These are phyloP conservation scores for Clarireedia monteithiana DNA, from an alignment of 2,329 filamentous ascomycete species.

Conservation along the genomic window DNA sequence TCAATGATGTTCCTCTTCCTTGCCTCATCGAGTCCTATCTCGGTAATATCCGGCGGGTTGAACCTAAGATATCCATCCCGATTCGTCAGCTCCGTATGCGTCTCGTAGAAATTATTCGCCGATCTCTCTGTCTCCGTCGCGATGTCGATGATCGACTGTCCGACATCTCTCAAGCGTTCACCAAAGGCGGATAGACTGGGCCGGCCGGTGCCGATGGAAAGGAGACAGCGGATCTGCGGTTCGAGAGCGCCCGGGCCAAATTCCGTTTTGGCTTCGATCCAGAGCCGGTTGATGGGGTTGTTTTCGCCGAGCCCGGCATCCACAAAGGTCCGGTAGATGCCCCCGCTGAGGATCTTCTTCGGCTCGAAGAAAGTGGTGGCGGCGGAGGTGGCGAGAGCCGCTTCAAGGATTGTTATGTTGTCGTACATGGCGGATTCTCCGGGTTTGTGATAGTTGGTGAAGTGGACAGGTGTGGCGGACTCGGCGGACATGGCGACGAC, in stretches of 20 bases:
- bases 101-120: neutral
- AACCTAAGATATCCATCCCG: neutral
- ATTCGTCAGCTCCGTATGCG: neutral
- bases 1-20: conserved; percentile 27
- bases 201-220: conserved; percentile 35
- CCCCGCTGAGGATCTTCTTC: neutral
- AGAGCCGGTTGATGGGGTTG: neutral
- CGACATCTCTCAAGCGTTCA: conserved; percentile 25
- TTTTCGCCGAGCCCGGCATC: neutral
- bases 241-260: conserved; percentile 28
- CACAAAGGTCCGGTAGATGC: neutral
- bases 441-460: neutral
- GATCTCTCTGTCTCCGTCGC: neutral
- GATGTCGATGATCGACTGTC: conserved; percentile 14
- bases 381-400: neutral
- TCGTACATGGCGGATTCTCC: neutral
- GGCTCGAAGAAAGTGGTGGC: neutral
- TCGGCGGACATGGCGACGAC: neutral
- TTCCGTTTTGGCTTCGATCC: conserved; percentile 17
- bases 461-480: neutral
- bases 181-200: conserved; percentile 26
- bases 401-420: neutral
- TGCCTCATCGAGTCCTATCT: conserved; percentile 2
- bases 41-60: neutral
- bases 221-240: conserved; percentile 29